Base-by-base conservation (phyloP, 176 grass and related monocot genomes). In the Bonia amplexicaulis region DNA sequence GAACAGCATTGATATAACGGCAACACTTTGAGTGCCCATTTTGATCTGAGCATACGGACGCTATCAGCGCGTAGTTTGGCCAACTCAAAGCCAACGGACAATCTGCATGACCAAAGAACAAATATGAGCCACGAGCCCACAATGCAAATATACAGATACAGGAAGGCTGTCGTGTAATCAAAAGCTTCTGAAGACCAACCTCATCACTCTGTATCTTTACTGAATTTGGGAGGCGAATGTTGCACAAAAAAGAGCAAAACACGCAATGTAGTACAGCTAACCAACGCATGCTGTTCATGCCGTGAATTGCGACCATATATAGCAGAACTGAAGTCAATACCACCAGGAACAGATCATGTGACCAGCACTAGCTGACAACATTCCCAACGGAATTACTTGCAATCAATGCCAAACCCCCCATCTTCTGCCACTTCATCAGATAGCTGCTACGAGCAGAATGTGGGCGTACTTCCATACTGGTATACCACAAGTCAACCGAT, bases 1-100 rank as follows among this genome's bases (percentile, higher is more conserved):
- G 64, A 69, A 93, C 62, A 19, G 96, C 96, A 78, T 98, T 98
- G 62, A 98, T 92, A 54, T 95, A 98, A 40, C 96, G 96, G 89
- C 96, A 98, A 81, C 96, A 98, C 67, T 83, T 89, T 42, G 91
- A 85, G 82, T 84, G 85, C 16, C 74, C 87, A 80, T 71, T 90
- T 85, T 93, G 78, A 72, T 98, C 89, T 37, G 87, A 92, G 84
- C 96, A 98, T 52, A 90, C 63, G 6, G 91, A 95, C 40, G 91
- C 89, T 82, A 95, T 90, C 84, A 81, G 14, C 10, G n/a, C 41
- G 0, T 91, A 98, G 82, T 95, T 95, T 22, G 86, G 89, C 96
- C 96, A 98, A 39, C 87, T 92, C 77, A 92, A 92, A 95, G 93
- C 93, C 71, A 98, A 67, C 12, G 96, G 96, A 40, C 96, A 98